Percentiles rank a stretch among this genome's conserved stretches.
These are phyloP conservation scores for Penicillium desertorum DNA, from an alignment of 495 filamentous ascomycete genomes.

Conservation along the genomic window DNA sequence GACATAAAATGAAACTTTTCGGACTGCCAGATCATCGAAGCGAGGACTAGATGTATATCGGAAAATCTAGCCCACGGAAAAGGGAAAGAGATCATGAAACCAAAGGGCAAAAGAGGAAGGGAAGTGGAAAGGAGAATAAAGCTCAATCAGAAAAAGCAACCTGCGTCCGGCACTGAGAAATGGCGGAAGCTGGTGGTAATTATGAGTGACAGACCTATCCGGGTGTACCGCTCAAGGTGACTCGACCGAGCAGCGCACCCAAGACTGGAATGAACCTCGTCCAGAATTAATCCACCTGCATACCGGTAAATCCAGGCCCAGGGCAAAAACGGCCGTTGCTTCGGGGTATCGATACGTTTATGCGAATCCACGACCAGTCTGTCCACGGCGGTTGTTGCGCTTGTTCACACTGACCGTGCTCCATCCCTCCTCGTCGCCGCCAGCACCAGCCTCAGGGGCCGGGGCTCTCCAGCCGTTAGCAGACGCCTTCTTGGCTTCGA, in stretches of 20 bases:
- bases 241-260: neutral
- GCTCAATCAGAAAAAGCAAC: constrained; percentile 24
- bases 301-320: constrained; percentile 16
- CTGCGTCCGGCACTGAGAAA: constrained; percentile 16
- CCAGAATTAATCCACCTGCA: constrained; percentile 9
- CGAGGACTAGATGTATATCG: constrained; percentile 40
- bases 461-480: constrained; percentile 44
- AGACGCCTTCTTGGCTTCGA: constrained; percentile 39
- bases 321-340: constrained; percentile 28
- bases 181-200: constrained; percentile 15
- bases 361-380: constrained; percentile 49
- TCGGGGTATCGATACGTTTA: constrained; percentile 48
- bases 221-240: neutral
- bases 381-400: constrained; percentile 53
- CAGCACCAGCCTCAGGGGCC: constrained; percentile 39
- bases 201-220: constrained; percentile 18
- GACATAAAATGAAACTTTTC: constrained; percentile 44
- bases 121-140: constrained; percentile 19
- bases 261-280: constrained; percentile 6
- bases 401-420: constrained; percentile 65
- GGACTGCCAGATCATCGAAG: constrained; percentile 42
- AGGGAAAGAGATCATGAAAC: constrained; percentile 31
- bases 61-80: constrained; percentile 34
- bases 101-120: constrained; percentile 18
- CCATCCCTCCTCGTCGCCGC: constrained; percentile 69